Conservation (phyloP, 768 basidiomycete genomes). For the Pisolithus orientalis region DNA sequence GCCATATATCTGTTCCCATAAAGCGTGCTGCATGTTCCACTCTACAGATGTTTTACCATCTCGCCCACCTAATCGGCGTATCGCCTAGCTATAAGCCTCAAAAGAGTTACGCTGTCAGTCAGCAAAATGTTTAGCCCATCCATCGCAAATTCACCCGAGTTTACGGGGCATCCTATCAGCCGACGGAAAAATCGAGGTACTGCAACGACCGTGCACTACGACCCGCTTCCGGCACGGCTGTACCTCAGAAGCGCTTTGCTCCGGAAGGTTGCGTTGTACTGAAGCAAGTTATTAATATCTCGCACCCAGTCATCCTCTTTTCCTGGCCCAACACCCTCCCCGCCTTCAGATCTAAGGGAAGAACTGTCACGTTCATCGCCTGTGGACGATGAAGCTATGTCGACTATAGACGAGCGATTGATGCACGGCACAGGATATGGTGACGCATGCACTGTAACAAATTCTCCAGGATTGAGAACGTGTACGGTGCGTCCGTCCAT, state of each 20-base stretch:
- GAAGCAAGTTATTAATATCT: conserved; percentile 90
- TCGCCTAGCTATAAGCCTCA: too few relatives aligned
- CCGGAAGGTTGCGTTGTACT: conserved; percentile 92
- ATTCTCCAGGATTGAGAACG: conserved; percentile 77
- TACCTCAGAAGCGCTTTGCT: conserved; percentile 81
- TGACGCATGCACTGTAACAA: conserved; percentile 78
- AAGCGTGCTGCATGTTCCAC: too few relatives aligned
- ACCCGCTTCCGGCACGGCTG: conserved; percentile 37
- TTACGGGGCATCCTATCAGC: not conserved
- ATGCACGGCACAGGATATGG: conserved; percentile 91
- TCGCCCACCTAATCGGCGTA: too few relatives aligned
- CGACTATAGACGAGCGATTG: conserved; percentile 73
- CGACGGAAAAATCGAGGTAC: conserved; percentile 6
- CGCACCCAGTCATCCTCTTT: conserved; percentile 95
- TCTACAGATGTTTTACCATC: too few relatives aligned
- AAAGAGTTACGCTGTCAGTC: too few relatives aligned
- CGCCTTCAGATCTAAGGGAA: conserved; percentile 22
- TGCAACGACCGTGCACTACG: not conserved
- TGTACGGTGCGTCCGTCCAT: conserved; percentile 91
- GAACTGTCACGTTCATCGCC: not conserved
- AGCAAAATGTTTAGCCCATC: too few relatives aligned
- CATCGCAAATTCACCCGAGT: not conserved
- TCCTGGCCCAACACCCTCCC: conserved; percentile 66
- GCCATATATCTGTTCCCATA: too few relatives aligned
- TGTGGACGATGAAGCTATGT: conserved; percentile 12